Conservation (phyloP, 208 protist species). For the Crithidia bombi region DNA sequence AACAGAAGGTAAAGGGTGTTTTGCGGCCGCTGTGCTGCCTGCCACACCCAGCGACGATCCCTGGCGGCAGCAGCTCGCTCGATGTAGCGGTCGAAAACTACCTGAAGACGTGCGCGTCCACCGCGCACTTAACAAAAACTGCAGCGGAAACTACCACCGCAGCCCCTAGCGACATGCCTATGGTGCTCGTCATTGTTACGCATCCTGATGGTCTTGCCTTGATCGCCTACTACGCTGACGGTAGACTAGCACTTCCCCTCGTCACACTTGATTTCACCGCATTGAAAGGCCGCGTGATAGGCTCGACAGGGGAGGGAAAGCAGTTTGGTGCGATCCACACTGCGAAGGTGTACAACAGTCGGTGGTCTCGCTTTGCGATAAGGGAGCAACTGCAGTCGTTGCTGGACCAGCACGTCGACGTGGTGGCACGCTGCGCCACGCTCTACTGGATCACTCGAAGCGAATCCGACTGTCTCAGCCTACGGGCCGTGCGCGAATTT, state of each 20-base stretch:
- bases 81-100: slow-evolving; percentile 64
- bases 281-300: no score
- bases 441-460: slow-evolving; percentile 29
- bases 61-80: slow-evolving; percentile 48
- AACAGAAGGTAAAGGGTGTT: slow-evolving; percentile 81
- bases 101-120: slow-evolving; percentile 31
- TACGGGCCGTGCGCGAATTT: not conserved
- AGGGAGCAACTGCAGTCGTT: slow-evolving; percentile 21
- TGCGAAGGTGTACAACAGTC: not conserved
- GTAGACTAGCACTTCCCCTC: slow-evolving; percentile 32
- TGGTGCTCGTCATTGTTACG: slow-evolving; percentile 41
- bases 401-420: slow-evolving; percentile 7
- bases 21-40: slow-evolving; percentile 76
- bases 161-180: slow-evolving; percentile 7
- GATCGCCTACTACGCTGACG: slow-evolving; percentile 35
- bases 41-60: slow-evolving; percentile 59
- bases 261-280: no score
- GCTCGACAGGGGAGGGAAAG: no score
- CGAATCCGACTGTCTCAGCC: not conserved
- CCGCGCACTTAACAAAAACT: not conserved
- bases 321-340: not conserved
- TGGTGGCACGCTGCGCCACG: slow-evolving; percentile 22
- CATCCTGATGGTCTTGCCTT: slow-evolving; percentile 51
- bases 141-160: not conserved
- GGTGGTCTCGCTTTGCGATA: not conserved